phyloP scores from a whole-genome alignment of 441 rosid species.

The Euphorbia corollata region DNA sequence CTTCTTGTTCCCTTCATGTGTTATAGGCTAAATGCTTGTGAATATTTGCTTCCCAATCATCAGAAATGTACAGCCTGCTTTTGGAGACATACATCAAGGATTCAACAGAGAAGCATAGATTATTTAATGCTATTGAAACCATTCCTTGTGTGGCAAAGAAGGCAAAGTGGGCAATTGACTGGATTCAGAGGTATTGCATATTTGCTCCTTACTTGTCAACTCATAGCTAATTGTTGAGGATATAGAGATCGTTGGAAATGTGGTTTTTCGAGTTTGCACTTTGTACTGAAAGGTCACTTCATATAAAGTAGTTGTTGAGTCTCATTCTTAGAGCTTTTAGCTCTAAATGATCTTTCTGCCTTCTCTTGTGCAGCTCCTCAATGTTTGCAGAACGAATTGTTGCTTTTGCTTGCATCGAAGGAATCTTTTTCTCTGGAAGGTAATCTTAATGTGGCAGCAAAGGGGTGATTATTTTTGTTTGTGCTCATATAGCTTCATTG shows the following conservation, averaged over 20 bases:
- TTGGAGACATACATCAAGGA: constrained; percentile 84
- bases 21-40: constrained; percentile 1
- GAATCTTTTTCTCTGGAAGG: constrained; percentile 94
- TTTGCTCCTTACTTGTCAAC: neutral
- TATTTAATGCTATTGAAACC: constrained; percentile 77
- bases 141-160: constrained; percentile 71
- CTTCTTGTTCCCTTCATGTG: neutral
- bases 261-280: no score
- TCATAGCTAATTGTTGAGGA: neutral
- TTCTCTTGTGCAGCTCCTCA: constrained; percentile 43
- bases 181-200: constrained; percentile 60
- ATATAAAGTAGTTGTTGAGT: neutral
- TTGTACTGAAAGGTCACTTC: neutral
- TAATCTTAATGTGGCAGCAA: constrained; percentile 22
- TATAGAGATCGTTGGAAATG: neutral
- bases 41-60: constrained; percentile 11
- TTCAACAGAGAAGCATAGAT: constrained; percentile 63
- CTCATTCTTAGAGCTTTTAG: constrained; percentile 9
- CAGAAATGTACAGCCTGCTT: constrained; percentile 90
- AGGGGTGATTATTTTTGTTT: neutral
- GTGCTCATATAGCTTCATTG: no score
- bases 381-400: constrained; percentile 72
- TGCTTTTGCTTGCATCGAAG: constrained; percentile 88
- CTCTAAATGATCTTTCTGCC: constrained; percentile 5
- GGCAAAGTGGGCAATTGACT: constrained; percentile 75